These are phyloP conservation scores for Nakataea oryzae DNA, from an alignment of 2,329 filamentous ascomycete species.

Conservation along the genomic window DNA sequence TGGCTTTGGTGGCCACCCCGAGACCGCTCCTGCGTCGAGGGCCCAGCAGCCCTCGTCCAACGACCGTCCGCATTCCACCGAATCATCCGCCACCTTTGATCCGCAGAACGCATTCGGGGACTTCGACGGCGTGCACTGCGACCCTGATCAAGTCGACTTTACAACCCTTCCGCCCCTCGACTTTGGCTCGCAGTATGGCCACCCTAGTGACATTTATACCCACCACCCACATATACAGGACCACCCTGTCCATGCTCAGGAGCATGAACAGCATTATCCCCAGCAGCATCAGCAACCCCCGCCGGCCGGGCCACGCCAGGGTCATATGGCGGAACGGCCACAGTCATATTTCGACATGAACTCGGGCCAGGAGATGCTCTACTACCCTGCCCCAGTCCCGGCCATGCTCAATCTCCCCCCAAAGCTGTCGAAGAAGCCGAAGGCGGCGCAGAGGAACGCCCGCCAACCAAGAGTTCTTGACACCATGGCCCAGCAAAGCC, in stretches of 20 bases:
- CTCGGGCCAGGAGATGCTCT: constrained; percentile 75
- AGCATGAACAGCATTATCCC: not conserved
- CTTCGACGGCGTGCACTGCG: constrained; percentile 73
- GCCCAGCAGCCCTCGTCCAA: not conserved
- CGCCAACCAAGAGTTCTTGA: constrained; percentile 65
- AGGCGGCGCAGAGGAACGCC: constrained; percentile 52
- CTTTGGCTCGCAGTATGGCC: not conserved
- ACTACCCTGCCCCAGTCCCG: constrained; percentile 90
- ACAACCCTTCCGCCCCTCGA: constrained; percentile 1
- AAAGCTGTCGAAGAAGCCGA: constrained; percentile 64
- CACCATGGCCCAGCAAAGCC: constrained; percentile 36
- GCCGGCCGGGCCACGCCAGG: constrained; percentile 7
- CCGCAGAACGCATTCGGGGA: constrained; percentile 54
- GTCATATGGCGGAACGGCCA: constrained; percentile 23
- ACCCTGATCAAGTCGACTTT: constrained; percentile 31
- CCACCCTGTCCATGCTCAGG: not conserved
- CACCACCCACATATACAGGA: constrained; percentile 7
- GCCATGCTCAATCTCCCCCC: constrained; percentile 88
- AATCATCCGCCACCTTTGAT: not conserved
- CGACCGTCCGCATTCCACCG: not conserved
- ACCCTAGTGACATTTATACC: constrained; percentile 7
- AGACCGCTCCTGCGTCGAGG: not conserved
- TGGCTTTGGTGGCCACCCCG: not conserved
- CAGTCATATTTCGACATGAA: constrained; percentile 52
- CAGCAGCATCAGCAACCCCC: constrained; percentile 9